Conservation (phyloP, 139 green algal genomes). For the Micromonas commoda region DNA sequence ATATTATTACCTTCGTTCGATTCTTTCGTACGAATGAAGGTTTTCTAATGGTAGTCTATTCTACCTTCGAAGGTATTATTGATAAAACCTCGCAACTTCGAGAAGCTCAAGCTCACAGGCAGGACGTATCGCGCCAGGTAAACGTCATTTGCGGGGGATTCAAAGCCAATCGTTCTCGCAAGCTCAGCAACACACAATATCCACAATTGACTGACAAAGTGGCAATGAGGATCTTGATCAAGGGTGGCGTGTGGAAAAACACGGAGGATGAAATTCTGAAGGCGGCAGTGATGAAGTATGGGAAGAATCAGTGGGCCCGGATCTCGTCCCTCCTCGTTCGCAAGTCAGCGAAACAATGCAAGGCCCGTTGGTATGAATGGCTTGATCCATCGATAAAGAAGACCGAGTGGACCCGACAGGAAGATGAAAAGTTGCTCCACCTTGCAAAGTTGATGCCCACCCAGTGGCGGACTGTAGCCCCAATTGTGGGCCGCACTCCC, state of each 20-base stretch:
- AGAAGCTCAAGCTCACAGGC: neutral
- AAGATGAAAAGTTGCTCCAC: constrained; percentile 99
- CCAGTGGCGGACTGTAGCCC: constrained; percentile 97
- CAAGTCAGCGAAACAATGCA: constrained; percentile 99
- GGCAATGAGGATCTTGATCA: constrained; percentile 91
- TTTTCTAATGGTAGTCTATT: no score
- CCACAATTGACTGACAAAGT: constrained; percentile 31
- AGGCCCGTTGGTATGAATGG: constrained; percentile 97
- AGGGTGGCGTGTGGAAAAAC: constrained; percentile 98
- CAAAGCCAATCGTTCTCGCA: neutral
- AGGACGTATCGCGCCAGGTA: neutral
- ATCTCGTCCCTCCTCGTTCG: constrained; percentile 87
- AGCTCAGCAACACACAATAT: neutral
- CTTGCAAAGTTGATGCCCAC: constrained; percentile 98
- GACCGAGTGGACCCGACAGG: constrained; percentile 93
- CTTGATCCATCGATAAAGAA: constrained; percentile 98
- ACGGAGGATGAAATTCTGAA: constrained; percentile 99
- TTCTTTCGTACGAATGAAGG: no score
- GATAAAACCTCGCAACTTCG: no score
- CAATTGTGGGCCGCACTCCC: constrained; percentile 92
- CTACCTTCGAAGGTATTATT: no score
- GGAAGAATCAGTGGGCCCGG: constrained; percentile 53
- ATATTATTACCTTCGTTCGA: no score
- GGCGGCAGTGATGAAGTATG: constrained; percentile 97
- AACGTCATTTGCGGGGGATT: neutral